Conservation (phyloP, 148 eudicot genomes). For the Gaultheria prostrata region DNA sequence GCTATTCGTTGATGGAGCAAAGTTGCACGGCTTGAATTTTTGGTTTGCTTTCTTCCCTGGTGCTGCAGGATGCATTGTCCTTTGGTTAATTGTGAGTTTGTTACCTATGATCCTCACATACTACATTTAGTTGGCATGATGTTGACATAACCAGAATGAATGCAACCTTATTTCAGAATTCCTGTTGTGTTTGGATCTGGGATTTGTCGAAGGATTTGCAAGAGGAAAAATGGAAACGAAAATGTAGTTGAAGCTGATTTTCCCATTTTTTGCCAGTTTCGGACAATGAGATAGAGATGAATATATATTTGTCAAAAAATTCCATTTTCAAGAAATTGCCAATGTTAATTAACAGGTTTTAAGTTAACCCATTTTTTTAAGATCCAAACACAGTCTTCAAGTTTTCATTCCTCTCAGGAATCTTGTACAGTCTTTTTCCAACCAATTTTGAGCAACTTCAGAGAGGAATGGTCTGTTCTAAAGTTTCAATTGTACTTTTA, state of each 20-base stretch:
- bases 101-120: background rate
- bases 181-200: background rate
- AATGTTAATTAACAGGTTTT: too few species aligned
- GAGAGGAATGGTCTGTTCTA: background rate
- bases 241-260: background rate
- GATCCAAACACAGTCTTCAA: too few species aligned
- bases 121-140: background rate
- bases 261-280: background rate
- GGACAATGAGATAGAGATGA: background rate
- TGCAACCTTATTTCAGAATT: background rate
- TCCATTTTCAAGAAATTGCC: background rate
- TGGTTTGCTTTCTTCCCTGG: constrained; percentile 96
- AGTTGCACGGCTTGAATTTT: constrained; percentile 69
- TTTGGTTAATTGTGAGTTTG: constrained; percentile 71
- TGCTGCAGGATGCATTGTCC: constrained; percentile 77
- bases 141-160: background rate
- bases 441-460: background rate
- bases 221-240: background rate
- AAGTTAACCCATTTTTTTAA: too few species aligned
- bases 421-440: background rate
- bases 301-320: background rate
- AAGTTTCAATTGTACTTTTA: background rate
- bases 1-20: constrained; percentile 80
- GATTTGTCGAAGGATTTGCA: background rate
- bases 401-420: background rate